Evolutionary conservation across 768 basidiomycete genomes (phyloP), one percentile per base, ranked within the genome.

Genomic region (Amylocystis lapponica): DNA sequence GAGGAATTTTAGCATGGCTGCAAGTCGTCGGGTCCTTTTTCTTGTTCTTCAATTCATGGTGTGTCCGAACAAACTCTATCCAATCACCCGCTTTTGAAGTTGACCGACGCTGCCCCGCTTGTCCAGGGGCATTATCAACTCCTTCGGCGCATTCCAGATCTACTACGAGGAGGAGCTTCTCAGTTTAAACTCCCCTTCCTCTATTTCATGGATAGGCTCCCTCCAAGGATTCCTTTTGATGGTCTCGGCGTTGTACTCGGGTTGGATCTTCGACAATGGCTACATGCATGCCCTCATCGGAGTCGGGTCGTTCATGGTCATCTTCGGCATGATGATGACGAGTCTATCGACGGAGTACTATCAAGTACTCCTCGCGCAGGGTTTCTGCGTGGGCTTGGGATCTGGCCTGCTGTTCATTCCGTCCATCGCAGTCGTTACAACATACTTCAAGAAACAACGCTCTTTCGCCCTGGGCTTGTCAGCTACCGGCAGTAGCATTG

Each of bases 321-420:
- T 49, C 17, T 32, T 75, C 70, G 41, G 46, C 1, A 39, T 58
- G 13, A 55, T 58, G 54, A 71, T 72, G 67, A 66, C 75, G 19
- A 75, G 75, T 0, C 52, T 76, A 5, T 64, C 67, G 1, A 61
- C 67, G 27, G 65, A 64, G 4, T 55, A 68, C 27, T 65, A 63
- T 13, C 66, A 75, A 59, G 66, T 77, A 37, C 76, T 79, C 51
- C 60, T 79, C 6, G 61, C 73, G 0, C 77, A 79, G 58, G 77
- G 70, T 3, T 57, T 81, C n/a, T 75, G 73, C 13, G 70, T 76
- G 59, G 79, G 78, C 1, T 53, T 75, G 3, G 72, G 72, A 2
- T 63, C 68, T 26, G 71, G 75, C 1, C 51, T 75, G 16, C 57
- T 75, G 19, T 78, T 75, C 60, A 53, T 76, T 16, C 78, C 77